Conservation (phyloP, 2,329 filamentous ascomycete species). For the Ceratocystis papillata region DNA sequence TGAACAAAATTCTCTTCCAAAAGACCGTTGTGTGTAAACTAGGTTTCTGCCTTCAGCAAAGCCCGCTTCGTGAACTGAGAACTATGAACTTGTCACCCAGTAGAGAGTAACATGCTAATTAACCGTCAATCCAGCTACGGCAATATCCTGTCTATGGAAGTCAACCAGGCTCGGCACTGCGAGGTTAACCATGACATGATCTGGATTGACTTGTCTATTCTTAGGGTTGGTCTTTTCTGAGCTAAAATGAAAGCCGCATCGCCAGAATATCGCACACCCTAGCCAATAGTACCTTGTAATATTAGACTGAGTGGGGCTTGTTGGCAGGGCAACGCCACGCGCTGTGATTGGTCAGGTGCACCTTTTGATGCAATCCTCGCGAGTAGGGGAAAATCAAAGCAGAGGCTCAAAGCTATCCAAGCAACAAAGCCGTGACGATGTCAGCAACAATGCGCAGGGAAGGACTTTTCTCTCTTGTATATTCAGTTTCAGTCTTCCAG, state of each 20-base stretch:
- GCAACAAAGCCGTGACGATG: constrained; percentile 7
- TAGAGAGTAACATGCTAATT: no score
- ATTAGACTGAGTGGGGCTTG: not conserved
- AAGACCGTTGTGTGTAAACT: no score
- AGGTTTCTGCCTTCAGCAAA: not conserved
- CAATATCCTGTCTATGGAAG: no score
- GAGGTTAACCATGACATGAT: no score
- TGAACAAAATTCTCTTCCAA: constrained; percentile 18
- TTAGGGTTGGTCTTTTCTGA: not conserved
- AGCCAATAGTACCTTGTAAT: no score
- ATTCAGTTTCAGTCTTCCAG: not conserved
- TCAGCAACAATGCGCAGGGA: not conserved
- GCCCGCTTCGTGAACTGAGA: not conserved
- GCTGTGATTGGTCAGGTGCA: constrained; percentile 17
- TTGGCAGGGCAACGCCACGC: constrained; percentile 20
- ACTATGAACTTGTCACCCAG: not conserved
- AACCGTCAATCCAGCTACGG: no score
- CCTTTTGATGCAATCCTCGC: not conserved
- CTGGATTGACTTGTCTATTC: no score
- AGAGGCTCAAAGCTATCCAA: not conserved
- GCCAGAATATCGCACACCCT: not conserved
- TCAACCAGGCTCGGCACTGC: no score
- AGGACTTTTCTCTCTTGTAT: not conserved
- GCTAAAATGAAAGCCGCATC: not conserved
- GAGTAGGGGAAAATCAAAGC: not conserved